Conservation (phyloP, 345 rosid genomes). For the Iberis pinnata region DNA sequence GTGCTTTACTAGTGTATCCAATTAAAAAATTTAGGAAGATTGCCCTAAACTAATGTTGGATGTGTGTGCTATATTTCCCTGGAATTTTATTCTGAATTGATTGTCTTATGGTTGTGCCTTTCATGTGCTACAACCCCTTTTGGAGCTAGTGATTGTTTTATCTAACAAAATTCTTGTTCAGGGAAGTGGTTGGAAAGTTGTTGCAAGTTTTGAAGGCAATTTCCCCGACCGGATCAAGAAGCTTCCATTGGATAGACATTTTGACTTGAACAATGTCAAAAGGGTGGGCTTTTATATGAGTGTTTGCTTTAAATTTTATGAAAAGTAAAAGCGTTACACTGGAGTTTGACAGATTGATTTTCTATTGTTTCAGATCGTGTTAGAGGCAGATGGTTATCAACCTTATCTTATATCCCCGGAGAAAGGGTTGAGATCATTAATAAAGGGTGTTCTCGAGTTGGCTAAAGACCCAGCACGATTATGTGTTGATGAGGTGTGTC, state of each 20-base stretch:
- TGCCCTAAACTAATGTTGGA: background rate
- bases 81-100: background rate
- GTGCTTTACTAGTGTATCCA: background rate
- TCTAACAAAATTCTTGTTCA: constrained; percentile 29
- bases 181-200: constrained; percentile 98
- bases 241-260: constrained; percentile 88
- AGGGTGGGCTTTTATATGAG: constrained; percentile 43
- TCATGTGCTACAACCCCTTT: background rate
- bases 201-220: constrained; percentile 88
- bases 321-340: background rate
- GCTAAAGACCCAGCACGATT: constrained; percentile 73
- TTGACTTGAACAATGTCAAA: constrained; percentile 79
- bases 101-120: constrained; percentile 11
- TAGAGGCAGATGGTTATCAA: constrained; percentile 85
- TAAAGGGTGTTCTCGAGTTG: constrained; percentile 65
- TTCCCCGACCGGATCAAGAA: constrained; percentile 88
- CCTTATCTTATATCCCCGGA: constrained; percentile 87
- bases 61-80: background rate
- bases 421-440: constrained; percentile 71
- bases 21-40: background rate
- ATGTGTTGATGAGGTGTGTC: constrained; percentile 72
- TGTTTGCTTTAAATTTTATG: background rate
- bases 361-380: constrained; percentile 44
- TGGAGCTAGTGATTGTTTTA: background rate
- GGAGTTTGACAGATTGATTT: constrained; percentile 18